These are phyloP conservation scores for Eutrema heterophyllum DNA, from an alignment of 345 rosid genomes.

Conservation along the genomic window DNA sequence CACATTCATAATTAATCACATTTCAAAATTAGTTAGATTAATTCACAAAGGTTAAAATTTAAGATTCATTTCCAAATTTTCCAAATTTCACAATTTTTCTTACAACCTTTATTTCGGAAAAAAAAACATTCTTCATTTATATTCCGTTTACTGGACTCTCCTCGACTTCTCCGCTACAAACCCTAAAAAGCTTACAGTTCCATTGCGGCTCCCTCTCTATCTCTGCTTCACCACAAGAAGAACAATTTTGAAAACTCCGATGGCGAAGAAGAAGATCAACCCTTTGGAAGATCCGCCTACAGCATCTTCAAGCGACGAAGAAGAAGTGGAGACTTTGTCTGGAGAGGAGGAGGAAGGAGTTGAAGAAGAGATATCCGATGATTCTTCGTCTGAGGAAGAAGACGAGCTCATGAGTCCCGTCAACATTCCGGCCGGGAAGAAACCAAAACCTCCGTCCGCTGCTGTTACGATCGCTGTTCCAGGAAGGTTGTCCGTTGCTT, in stretches of 20 bases:
- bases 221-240: background rate
- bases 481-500: background rate
- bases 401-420: background rate
- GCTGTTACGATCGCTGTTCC: background rate
- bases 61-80: too few relatives aligned
- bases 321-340: too few relatives aligned
- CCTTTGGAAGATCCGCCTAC: background rate
- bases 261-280: background rate
- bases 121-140: too few relatives aligned
- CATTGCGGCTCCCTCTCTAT: background rate
- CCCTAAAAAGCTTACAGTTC: background rate
- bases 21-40: too few relatives aligned
- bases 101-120: too few relatives aligned
- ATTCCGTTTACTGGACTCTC: too few relatives aligned
- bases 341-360: background rate
- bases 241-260: background rate
- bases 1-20: too few relatives aligned
- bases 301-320: conserved; percentile 16
- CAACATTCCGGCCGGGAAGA: background rate
- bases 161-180: too few relatives aligned
- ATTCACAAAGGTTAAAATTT: too few relatives aligned
- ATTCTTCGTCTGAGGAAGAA: background rate
- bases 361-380: conserved; percentile 9
- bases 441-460: background rate
- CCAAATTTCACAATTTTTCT: too few relatives aligned